Conservation (phyloP, 805 yeast genomes). For the Candida ficus region DNA sequence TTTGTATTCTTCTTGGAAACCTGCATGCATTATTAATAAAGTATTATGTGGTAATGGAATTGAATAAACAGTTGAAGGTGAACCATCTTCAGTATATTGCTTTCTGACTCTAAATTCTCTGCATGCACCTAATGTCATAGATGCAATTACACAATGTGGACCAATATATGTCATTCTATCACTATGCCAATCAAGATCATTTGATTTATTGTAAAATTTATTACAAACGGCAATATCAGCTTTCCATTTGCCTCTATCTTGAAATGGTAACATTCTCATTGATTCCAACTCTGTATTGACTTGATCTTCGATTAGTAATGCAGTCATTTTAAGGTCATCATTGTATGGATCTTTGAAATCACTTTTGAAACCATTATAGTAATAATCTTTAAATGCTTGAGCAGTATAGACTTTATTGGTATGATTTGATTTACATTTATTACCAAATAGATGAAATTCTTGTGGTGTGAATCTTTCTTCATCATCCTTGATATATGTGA, state of each 20-base stretch:
- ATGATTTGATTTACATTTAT: conserved; percentile 57
- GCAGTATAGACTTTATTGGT: conserved; percentile 34
- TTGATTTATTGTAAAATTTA: conserved; percentile 42
- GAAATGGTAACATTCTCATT: conserved; percentile 33
- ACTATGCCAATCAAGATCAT: conserved; percentile 68
- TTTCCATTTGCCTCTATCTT: conserved; percentile 39
- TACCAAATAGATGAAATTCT: conserved; percentile 59
- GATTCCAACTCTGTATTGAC: conserved; percentile 33
- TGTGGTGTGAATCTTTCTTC: conserved; percentile 34
- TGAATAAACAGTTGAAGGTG: conserved; percentile 34
- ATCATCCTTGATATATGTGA: conserved; percentile 38
- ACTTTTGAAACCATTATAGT: conserved; percentile 37
- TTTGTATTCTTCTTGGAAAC: conserved; percentile 71
- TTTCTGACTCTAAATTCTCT: conserved; percentile 59
- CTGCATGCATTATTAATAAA: conserved; percentile 67
- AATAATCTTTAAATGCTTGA: conserved; percentile 16
- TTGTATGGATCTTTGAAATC: conserved; percentile 30
- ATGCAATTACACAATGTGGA: conserved; percentile 63
- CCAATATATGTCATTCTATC: conserved; percentile 71
- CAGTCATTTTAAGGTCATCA: conserved; percentile 36
- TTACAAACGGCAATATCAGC: conserved; percentile 54
- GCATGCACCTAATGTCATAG: conserved; percentile 64
- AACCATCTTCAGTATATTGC: conserved; percentile 28
- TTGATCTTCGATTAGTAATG: conserved; percentile 32
- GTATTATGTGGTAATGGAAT: conserved; percentile 69